Evolutionary conservation across 495 filamentous ascomycete species (phyloP), one percentile per base, ranked within the genome.

Genomic region (Penicillium paxilli): DNA sequence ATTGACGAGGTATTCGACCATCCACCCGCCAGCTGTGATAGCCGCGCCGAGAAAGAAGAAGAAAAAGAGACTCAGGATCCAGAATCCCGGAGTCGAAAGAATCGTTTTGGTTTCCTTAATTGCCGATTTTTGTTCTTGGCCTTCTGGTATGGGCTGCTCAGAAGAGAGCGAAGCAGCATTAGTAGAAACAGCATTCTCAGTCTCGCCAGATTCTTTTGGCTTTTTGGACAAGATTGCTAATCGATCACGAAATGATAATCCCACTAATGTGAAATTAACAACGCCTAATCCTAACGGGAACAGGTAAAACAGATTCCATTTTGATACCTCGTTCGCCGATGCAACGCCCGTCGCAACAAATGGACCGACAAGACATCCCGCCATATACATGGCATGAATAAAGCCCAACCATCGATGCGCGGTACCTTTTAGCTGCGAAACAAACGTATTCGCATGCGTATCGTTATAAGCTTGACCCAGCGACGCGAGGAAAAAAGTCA

Each of bases 301-400:
- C 0, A 52, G 28, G 26, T 69, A 71, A 32, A 69, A 71, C 4
- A 68, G 47, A 49, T 55, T 55, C 65, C 65, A 67, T 22, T 54
- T 57, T 3, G 61, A 62, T 1, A 45, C 11, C 0, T 20, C 17
- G 21, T 62, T 62, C 0, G 65, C 59, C 1, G 64, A 67, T 1
- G 68, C 64, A 11, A 71, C 64, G 0, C 55, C 68, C 11, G 68
- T 67, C 10, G 68, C 54, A 0, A 66, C 52, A 21, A 71, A 66
- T 0, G 66, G 68, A 0, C 53, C 66, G 24, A 62, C 66, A n/a
- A 71, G 59, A 50, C 64, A 71, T 0, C 68, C 68, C 1, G 57
- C 64, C 66, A 65, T 66, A 30, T 71, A 71, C 68, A 71, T 71
- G 4, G 68, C 68, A 46, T 71, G 68, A 37, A 71, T 71, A 28